A percentile compares a stretch with the other conserved stretches of the same genome.
These are phyloP conservation scores for Penstemon eatonii DNA, from an alignment of 257 asterid species.

Conservation along the genomic window DNA sequence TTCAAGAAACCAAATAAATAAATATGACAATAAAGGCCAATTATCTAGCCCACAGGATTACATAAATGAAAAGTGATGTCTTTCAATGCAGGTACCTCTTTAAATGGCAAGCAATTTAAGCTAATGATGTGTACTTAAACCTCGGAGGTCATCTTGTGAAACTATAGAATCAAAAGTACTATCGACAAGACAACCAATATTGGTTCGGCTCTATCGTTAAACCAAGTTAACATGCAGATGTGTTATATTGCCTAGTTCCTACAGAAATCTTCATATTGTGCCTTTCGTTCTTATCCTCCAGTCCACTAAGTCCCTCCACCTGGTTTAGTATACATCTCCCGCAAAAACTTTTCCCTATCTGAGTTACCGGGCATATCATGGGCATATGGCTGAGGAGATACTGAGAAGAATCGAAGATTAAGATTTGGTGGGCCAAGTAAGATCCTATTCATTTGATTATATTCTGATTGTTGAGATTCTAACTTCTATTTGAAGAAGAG, in stretches of 20 bases:
- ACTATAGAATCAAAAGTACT: neutral
- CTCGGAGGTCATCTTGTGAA: neutral
- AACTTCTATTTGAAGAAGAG: neutral
- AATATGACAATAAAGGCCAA: neutral
- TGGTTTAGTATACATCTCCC: neutral
- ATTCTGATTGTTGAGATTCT: neutral
- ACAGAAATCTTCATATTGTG: neutral
- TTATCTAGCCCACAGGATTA: neutral
- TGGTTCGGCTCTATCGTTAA: neutral
- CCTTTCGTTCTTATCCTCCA: neutral
- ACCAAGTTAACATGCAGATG: neutral
- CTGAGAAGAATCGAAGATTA: neutral
- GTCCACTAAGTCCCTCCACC: neutral
- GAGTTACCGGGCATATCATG: neutral
- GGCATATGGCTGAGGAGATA: neutral
- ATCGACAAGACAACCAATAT: neutral
- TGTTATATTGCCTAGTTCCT: neutral
- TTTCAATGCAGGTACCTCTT: neutral
- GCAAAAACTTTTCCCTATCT: neutral
- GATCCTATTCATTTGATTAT: neutral
- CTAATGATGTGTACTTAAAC: neutral
- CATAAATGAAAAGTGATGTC: neutral
- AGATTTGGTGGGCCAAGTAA: neutral
- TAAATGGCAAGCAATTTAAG: constrained; percentile 3
- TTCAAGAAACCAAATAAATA: neutral